Evolutionary conservation across 441 rosid species (phyloP).

Genomic region (Populus tomentosa): DNA sequence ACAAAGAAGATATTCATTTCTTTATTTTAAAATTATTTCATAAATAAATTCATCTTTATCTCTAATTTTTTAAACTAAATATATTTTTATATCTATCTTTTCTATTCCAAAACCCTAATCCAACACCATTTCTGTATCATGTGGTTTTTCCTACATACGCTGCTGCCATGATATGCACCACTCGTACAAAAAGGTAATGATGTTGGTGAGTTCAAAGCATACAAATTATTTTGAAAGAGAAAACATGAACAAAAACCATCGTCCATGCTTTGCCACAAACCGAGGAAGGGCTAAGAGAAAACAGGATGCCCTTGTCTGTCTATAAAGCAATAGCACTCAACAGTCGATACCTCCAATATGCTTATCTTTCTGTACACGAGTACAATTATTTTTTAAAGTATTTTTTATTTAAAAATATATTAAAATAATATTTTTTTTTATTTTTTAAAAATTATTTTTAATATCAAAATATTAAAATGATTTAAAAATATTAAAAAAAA

Average conservation of each 20-base stretch:
- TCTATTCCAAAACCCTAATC: neutral
- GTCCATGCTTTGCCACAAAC: constrained; percentile 20
- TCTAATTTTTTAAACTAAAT: neutral
- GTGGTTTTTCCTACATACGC: neutral
- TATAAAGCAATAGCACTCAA: constrained; percentile 30
- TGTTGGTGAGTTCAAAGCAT: neutral
- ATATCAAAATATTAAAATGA: too few relatives aligned
- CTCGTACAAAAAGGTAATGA: neutral
- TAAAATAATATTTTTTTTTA: too few relatives aligned
- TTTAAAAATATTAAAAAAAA: too few relatives aligned
- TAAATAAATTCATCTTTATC: too few relatives aligned
- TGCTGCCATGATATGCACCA: neutral
- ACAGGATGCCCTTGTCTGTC: constrained; percentile 30
- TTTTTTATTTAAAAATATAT: too few relatives aligned
- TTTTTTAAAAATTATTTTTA: too few relatives aligned
- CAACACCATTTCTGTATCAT: neutral
- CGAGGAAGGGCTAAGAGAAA: constrained; percentile 8
- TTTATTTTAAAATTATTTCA: too few relatives aligned
- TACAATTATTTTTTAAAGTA: neutral
- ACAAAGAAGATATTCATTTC: too few relatives aligned
- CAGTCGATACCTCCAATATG: neutral
- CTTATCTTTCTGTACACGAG: constrained; percentile 3
- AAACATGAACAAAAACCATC: neutral
- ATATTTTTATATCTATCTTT: too few relatives aligned
- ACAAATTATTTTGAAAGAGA: neutral